Evolutionary conservation across 306 rosid genomes (phyloP).

Genomic region (Acacia confusa): DNA sequence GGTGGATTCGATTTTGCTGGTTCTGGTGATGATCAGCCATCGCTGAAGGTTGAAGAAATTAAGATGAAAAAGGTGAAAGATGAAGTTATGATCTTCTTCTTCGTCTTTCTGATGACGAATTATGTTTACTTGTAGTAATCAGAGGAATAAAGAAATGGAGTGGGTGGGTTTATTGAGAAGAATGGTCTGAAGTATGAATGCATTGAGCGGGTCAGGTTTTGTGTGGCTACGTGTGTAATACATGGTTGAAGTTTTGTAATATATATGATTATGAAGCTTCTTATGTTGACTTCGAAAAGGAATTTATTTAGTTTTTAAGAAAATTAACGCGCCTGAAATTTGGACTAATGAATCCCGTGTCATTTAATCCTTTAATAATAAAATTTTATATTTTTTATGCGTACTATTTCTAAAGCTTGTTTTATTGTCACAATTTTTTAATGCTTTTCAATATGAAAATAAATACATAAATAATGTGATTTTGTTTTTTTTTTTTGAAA

Average conservation of each 20-base stretch:
- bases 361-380: not conserved
- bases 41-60: not conserved
- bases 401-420: not conserved
- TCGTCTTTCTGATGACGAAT: not conserved
- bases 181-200: not conserved
- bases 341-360: not conserved
- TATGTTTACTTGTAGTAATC: not conserved
- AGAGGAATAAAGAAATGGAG: not conserved
- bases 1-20: conserved; percentile 67
- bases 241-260: not conserved
- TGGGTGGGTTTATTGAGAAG: not conserved
- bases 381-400: not conserved
- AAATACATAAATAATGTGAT: not conserved
- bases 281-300: not conserved
- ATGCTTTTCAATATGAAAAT: not conserved
- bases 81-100: not conserved
- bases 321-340: not conserved
- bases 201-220: not conserved
- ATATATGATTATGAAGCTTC: not conserved
- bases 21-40: conserved; percentile 66
- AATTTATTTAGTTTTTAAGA: not conserved
- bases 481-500: not conserved
- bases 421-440: no score
- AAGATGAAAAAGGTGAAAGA: not conserved
- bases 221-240: not conserved